phyloP scores from a whole-genome alignment of 768 basidiomycete genomes.

The Tylopilus rubrobrunneus region DNA sequence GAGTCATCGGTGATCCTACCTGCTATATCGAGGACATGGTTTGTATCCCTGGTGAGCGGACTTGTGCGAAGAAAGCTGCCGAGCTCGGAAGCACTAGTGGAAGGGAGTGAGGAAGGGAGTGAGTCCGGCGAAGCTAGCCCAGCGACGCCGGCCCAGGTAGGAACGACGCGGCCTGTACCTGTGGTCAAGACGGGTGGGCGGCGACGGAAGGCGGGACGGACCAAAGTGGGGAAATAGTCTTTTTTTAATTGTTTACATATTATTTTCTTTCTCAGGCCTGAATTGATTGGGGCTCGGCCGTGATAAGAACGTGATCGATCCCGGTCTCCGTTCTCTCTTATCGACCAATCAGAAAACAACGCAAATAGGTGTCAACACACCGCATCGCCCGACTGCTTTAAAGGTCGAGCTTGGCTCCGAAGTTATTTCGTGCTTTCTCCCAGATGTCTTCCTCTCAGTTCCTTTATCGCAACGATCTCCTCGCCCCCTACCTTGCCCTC shows the following conservation, averaged over 20 bases:
- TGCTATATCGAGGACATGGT: constrained; percentile 68
- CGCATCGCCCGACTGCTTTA: constrained; percentile 18
- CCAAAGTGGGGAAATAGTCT: constrained; percentile 33
- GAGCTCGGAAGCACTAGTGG: constrained; percentile 27
- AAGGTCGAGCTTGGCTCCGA: constrained; percentile 11
- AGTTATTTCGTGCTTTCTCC: not conserved
- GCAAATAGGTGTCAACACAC: constrained; percentile 27
- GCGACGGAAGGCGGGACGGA: constrained; percentile 52
- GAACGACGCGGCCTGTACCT: constrained; percentile 31
- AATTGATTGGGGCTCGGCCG: constrained; percentile 2
- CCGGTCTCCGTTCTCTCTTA: constrained; percentile 14
- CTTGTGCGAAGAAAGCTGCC: constrained; percentile 13
- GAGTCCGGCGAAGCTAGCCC: constrained; percentile 46
- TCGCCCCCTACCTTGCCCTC: constrained; percentile 85
- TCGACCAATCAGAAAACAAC: constrained; percentile 27
- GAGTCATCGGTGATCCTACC: constrained; percentile 54
- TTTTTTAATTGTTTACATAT: not conserved
- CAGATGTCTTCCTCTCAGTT: constrained; percentile 29
- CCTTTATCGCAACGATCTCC: constrained; percentile 75
- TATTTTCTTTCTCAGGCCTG: not conserved
- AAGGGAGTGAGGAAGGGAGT: constrained; percentile 35
- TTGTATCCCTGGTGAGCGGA: constrained; percentile 42
- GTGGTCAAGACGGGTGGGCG: constrained; percentile 58
- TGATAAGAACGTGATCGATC: not conserved
- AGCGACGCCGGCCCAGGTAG: constrained; percentile 23